These are phyloP conservation scores for Sarocladiaceae sp. DNA, from an alignment of 2,329 filamentous ascomycete species.

Conservation along the genomic window DNA sequence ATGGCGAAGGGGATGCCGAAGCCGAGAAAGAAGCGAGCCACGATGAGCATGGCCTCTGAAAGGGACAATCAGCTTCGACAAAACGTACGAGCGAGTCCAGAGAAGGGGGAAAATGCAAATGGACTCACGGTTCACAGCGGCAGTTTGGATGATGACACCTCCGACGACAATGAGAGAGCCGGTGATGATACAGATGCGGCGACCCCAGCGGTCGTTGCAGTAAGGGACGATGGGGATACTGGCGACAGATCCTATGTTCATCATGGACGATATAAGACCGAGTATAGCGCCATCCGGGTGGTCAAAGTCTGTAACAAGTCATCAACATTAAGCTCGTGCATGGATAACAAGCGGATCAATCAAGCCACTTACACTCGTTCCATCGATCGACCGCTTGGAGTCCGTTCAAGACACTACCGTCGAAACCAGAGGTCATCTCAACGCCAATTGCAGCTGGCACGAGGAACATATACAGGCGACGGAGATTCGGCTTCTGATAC, in stretches of 20 bases:
- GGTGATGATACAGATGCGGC: not conserved
- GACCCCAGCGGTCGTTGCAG: not conserved
- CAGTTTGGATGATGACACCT: constrained; percentile 21
- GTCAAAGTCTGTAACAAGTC: not conserved
- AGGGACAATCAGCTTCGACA: constrained; percentile 35
- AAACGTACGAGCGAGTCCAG: constrained; percentile 47
- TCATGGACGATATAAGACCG: constrained; percentile 14
- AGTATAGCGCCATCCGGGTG: constrained; percentile 19
- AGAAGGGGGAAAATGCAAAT: constrained; percentile 47
- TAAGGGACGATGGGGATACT: not conserved
- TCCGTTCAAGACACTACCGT: constrained; percentile 40
- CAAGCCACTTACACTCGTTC: constrained; percentile 27
- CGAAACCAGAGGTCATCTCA: constrained; percentile 43
- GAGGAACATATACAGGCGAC: constrained; percentile 49
- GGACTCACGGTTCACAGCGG: constrained; percentile 48
- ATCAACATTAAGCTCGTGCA: too few species aligned
- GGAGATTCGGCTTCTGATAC: constrained; percentile 54
- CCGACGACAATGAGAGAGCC: not conserved
- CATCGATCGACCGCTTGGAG: constrained; percentile 33
- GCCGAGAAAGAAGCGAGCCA: constrained; percentile 52
- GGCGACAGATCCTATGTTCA: not conserved
- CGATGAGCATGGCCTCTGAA: constrained; percentile 45
- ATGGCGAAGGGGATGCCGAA: constrained; percentile 56
- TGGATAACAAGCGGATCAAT: constrained; percentile 13
- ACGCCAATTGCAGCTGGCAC: constrained; percentile 45